A percentile compares a stretch with the other conserved stretches of the same genome.
phyloP scores from a whole-genome alignment of 2,329 filamentous ascomycete genomes.

The Fusarium udum region DNA sequence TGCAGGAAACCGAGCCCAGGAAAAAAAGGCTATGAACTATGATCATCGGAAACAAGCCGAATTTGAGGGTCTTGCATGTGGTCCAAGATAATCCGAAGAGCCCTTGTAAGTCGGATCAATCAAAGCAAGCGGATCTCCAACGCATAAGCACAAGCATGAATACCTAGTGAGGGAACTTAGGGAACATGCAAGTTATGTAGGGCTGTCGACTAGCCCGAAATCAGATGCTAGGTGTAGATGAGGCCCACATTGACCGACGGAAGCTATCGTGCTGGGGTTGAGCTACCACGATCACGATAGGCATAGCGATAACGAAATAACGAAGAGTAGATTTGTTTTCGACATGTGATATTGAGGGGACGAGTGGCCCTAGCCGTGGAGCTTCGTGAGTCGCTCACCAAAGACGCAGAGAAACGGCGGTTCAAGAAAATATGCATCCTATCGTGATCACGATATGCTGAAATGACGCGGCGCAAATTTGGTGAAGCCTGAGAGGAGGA shows the following conservation, averaged over 20 bases:
- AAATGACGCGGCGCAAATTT: not conserved
- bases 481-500: not conserved
- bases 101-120: slow-evolving; percentile 1
- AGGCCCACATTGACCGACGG: slow-evolving; percentile 15
- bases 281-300: not conserved
- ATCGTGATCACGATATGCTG: not conserved
- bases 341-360: slow-evolving; percentile 13
- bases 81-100: not conserved
- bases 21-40: not conserved
- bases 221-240: slow-evolving; percentile 15
- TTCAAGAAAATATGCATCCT: not conserved
- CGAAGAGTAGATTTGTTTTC: not conserved
- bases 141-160: not conserved
- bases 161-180: too few relatives aligned
- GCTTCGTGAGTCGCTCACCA: not conserved
- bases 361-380: not conserved
- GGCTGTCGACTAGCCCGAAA: slow-evolving; percentile 23
- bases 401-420: not conserved
- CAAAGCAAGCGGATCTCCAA: slow-evolving; percentile 8
- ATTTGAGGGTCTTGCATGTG: not conserved
- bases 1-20: not conserved
- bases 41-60: slow-evolving; percentile 14
- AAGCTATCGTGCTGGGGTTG: slow-evolving; percentile 1
- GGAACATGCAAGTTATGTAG: slow-evolving; percentile 17
- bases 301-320: not conserved